A percentile compares a stretch with the other conserved stretches of the same genome.
Conservation (phyloP, 306 rosid genomes). For the Neltuma alba region DNA sequence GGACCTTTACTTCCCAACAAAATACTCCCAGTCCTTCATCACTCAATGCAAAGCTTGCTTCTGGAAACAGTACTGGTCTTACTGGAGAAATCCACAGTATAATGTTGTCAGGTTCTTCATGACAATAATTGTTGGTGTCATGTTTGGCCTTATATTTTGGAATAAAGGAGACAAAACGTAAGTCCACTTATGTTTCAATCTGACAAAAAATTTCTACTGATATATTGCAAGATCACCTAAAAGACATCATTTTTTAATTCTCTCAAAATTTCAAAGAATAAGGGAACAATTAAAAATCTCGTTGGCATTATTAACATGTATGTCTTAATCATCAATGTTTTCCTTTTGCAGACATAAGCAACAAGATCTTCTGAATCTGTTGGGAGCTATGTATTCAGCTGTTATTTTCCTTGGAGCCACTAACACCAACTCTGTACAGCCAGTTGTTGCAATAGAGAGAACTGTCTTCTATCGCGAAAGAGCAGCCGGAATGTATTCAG, state of each 20-base stretch:
- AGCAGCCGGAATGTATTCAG: constrained; percentile 38
- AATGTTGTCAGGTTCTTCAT: constrained; percentile 25
- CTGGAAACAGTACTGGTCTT: constrained; percentile 38
- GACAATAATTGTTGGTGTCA: constrained; percentile 27
- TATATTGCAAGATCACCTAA: not conserved
- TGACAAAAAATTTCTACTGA: not conserved
- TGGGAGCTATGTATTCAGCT: constrained; percentile 40
- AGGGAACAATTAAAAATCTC: not conserved
- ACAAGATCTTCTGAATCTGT: constrained; percentile 33
- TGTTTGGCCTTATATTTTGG: constrained; percentile 41
- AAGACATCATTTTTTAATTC: not conserved
- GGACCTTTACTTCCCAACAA: constrained; percentile 26
- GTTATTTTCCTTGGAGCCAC: constrained; percentile 37
- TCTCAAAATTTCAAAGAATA: not conserved
- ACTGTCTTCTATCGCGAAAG: constrained; percentile 40
- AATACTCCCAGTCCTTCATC: constrained; percentile 25
- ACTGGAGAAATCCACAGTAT: constrained; percentile 39
- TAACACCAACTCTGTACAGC: constrained; percentile 24
- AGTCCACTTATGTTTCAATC: constrained; percentile 10
- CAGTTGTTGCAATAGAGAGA: constrained; percentile 35
- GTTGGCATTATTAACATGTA: not conserved
- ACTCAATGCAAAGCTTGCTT: constrained; percentile 37
- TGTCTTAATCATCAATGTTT: not conserved
- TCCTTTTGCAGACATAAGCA: not conserved
- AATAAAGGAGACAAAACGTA: constrained; percentile 30